phyloP scores from a whole-genome alignment of 805 yeast species.

The Ascoidea tarda region DNA sequence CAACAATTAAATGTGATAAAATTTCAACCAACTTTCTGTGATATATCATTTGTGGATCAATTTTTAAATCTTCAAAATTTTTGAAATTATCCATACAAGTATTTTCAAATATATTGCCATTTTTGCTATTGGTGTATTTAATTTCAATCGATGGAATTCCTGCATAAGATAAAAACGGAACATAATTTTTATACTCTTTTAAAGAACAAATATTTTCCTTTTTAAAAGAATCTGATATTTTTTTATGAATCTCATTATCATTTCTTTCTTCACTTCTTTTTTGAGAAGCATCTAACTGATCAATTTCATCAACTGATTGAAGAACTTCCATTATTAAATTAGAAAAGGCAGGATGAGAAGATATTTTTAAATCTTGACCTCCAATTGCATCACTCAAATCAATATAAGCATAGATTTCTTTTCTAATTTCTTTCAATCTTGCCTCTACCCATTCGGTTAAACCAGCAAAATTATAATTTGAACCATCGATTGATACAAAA shows the following conservation, averaged over 20 bases:
- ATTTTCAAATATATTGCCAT: constrained; percentile 17
- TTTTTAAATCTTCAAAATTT: constrained; percentile 28
- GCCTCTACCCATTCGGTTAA: constrained; percentile 64
- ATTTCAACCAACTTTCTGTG: constrained; percentile 44
- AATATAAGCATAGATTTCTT: constrained; percentile 54
- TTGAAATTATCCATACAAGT: constrained; percentile 57
- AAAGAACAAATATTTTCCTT: constrained; percentile 13
- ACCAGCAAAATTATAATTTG: constrained; percentile 73
- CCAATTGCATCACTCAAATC: constrained; percentile 57
- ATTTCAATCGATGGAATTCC: constrained; percentile 64
- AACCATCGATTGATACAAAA: constrained; percentile 75
- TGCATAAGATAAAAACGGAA: constrained; percentile 47
- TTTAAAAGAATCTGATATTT: background rate
- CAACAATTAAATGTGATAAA: constrained; percentile 36
- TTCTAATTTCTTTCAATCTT: constrained; percentile 33
- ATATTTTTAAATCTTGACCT: constrained; percentile 36
- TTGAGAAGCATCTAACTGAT: constrained; percentile 12
- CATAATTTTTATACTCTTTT: constrained; percentile 42
- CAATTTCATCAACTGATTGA: constrained; percentile 6
- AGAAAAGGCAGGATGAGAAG: constrained; percentile 53
- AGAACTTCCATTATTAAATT: constrained; percentile 15
- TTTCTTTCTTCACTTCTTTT: constrained; percentile 2
- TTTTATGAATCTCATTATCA: background rate
- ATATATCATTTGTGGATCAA: constrained; percentile 42
- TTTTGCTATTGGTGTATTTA: constrained; percentile 22